Evolutionary conservation across 768 basidiomycete genomes (phyloP).

Genomic region (Phylloporus sp.): DNA sequence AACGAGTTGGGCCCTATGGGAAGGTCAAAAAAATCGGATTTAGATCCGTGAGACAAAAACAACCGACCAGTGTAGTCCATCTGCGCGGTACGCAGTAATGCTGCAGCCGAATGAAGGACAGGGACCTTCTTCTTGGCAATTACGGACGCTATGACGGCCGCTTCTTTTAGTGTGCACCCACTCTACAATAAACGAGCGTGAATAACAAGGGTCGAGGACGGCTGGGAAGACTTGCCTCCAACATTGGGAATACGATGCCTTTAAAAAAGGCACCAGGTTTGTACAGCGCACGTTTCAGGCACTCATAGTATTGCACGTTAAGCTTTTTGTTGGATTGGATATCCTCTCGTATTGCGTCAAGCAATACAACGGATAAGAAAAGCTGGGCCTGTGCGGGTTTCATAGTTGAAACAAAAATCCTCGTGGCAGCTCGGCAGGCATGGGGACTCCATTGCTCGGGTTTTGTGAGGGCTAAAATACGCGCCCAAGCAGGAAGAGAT

Average conservation of each 20-base stretch:
- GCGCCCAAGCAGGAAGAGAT: conserved; percentile 92
- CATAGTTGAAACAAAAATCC: conserved; percentile 94
- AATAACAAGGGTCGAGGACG: conserved; percentile 26
- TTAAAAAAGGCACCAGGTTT: conserved; percentile 99
- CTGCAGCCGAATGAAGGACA: conserved; percentile 94
- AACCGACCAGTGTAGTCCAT: conserved; percentile 90
- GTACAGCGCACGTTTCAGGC: conserved; percentile 86
- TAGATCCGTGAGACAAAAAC: not conserved
- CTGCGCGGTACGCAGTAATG: conserved; percentile 84
- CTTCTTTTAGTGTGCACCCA: conserved; percentile 90
- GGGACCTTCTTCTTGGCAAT: conserved; percentile 89
- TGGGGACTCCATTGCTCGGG: conserved; percentile 96
- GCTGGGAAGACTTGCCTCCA: conserved; percentile 60
- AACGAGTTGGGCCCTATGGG: conserved; percentile 79
- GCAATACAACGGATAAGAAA: conserved; percentile 85
- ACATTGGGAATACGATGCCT: conserved; percentile 91
- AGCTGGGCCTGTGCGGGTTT: conserved; percentile 92
- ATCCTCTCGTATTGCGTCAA: conserved; percentile 86
- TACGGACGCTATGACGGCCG: conserved; percentile 89
- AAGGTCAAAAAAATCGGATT: not conserved
- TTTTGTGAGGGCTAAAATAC: conserved; percentile 85
- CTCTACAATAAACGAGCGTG: conserved; percentile 34
- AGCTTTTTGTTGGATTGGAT: conserved; percentile 84
- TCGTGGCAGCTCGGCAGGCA: conserved; percentile 89
- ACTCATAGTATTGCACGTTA: conserved; percentile 90